Percentiles rank a stretch among this genome's conserved stretches.
These are phyloP conservation scores for Apiotrichum akiyoshidainum DNA, from an alignment of 1,284 basidiomycete species.

Conservation along the genomic window DNA sequence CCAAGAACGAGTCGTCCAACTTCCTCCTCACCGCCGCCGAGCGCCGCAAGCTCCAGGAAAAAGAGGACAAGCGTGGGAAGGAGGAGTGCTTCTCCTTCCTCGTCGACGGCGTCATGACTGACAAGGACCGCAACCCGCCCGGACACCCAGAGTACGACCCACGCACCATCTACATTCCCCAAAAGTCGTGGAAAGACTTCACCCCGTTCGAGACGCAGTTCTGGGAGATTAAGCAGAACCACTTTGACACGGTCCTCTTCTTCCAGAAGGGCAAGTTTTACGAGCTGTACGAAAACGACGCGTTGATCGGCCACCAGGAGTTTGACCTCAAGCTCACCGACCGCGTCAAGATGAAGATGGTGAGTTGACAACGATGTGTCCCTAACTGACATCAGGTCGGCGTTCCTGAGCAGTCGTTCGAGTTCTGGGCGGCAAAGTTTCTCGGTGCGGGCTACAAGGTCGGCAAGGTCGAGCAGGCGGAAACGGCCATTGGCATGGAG, in stretches of 20 bases:
- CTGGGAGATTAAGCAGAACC: conserved; percentile 96
- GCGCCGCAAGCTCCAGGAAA: conserved; percentile 68
- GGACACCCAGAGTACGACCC: conserved; percentile 85
- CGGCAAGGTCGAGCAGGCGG: conserved; percentile 92
- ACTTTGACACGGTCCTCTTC: conserved; percentile 91
- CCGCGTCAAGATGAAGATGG: conserved; percentile 94
- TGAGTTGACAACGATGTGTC: conserved; percentile 1
- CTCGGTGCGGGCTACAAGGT: conserved; percentile 79
- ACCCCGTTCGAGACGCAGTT: conserved; percentile 91
- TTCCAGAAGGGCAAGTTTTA: conserved; percentile 71
- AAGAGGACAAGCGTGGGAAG: conserved; percentile 72
- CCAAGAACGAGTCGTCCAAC: conserved; percentile 20
- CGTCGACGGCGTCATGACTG: conserved; percentile 29
- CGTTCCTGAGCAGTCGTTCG: conserved; percentile 91
- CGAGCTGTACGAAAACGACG: conserved; percentile 93
- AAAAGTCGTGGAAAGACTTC: conserved; percentile 74
- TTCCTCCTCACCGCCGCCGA: conserved; percentile 83
- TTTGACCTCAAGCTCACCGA: conserved; percentile 76
- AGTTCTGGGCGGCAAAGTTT: conserved; percentile 57
- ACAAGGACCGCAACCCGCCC: conserved; percentile 80
- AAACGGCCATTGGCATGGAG: conserved; percentile 72
- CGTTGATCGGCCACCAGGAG: conserved; percentile 77
- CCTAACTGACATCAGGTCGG: conserved; percentile 63
- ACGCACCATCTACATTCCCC: conserved; percentile 79
- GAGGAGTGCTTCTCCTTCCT: conserved; percentile 85